Evolutionary conservation across 2,329 filamentous ascomycete species (phyloP), one percentile per base, ranked within the genome.

Genomic region (Aureobasidium zeae): DNA sequence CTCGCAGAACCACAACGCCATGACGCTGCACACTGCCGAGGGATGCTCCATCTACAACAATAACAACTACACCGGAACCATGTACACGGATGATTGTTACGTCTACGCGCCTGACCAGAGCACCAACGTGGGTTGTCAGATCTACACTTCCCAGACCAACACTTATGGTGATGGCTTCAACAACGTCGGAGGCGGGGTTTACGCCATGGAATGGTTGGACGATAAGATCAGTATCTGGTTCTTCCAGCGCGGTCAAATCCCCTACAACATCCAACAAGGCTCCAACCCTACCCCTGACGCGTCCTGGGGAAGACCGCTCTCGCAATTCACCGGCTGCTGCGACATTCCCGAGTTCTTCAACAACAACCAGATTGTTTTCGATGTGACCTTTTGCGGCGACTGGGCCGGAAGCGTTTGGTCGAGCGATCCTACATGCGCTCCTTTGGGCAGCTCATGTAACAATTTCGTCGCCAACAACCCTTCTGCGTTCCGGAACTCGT

Each of bases 61-160:
- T 33, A 83, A 83, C 34, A 84, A 88, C 69, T 86, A 63, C 80
- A 82, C 24, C 70, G 91, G 12, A 80, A 86, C 67, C 7, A 69
- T 80, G 51, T 49, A 44, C 8, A 56, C 55, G 3, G 46, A 48
- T 10, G 53, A 56, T 46, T 64, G 61, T 46, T 51, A 55, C 19
- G 48, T 55, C 45, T 46, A 54, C 15, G 53, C 59, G 9, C 73
- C 73, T 2, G 53, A 63, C 19, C 65, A 73, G 53, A 47, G 36
- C 24, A 46, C 45, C 31, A 58, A 60, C 43, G 49, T 43, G 8
- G 59, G 60, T 26, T 61, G 57, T 47, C 48, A 51, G 21, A 69
- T 70, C 37, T 59, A 67, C 32, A 75, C 72, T 51, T 84, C 79
- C 52, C 47, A 55, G 20, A 51, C 48, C 11, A 48, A 51, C 32